Conservation (phyloP, 352 stramenopile species). For the Phytophthora foliorum region DNA sequence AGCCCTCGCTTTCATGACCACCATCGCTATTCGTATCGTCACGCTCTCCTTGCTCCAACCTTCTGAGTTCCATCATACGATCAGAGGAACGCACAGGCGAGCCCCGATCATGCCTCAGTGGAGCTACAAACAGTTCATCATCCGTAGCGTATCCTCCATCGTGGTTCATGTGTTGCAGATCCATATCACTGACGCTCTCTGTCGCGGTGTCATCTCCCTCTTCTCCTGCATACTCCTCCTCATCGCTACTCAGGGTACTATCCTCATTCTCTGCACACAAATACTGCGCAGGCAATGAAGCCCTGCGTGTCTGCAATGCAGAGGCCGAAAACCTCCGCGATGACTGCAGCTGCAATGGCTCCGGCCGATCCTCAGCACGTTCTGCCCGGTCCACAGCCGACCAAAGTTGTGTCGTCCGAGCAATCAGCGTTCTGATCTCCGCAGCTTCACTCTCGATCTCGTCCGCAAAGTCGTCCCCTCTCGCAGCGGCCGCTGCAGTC, state of each 20-base stretch:
- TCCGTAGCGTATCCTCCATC: conserved; percentile 13
- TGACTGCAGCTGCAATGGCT: conserved; percentile 3
- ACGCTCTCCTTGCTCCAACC: conserved; percentile 3
- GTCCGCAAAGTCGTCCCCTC: conserved; percentile 27
- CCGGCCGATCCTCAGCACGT: conserved; percentile 8
- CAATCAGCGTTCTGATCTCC: conserved; percentile 47
- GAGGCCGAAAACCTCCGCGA: conserved; percentile 4
- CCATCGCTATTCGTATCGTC: conserved; percentile 9
- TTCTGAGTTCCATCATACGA: not conserved
- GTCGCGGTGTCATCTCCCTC: conserved; percentile 31
- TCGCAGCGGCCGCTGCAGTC: not conserved
- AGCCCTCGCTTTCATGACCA: conserved; percentile 12
- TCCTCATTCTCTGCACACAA: conserved; percentile 22
- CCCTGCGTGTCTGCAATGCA: conserved; percentile 4
- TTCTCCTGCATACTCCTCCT: conserved; percentile 23
- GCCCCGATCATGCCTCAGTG: conserved; percentile 3
- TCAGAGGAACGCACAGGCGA: not conserved
- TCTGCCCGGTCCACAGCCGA: conserved; percentile 38
- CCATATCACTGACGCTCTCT: conserved; percentile 17
- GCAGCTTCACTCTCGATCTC: conserved; percentile 46
- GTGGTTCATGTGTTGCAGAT: conserved; percentile 6
- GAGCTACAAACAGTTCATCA: conserved; percentile 10
- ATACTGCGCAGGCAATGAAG: conserved; percentile 15
- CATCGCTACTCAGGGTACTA: conserved; percentile 39
- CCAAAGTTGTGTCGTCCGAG: conserved; percentile 44